phyloP scores from a whole-genome alignment of 257 asterid species.

The Linaria vulgaris region DNA sequence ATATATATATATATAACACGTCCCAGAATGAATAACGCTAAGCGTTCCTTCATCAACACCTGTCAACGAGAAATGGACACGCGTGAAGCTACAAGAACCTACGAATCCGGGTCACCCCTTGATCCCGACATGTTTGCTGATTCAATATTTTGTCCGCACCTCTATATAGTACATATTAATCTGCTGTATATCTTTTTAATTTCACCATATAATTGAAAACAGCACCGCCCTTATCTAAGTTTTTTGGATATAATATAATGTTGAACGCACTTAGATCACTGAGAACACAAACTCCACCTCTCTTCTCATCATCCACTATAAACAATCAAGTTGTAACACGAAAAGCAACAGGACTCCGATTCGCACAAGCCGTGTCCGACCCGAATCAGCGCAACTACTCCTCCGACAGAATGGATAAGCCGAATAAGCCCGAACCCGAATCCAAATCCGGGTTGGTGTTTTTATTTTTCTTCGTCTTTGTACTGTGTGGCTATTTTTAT shows the following conservation, averaged over 20 bases:
- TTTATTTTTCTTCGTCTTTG: not conserved
- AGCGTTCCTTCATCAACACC: not conserved
- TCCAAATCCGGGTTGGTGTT: slow-evolving; percentile 22
- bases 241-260: slow-evolving; percentile 29
- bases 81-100: slow-evolving; percentile 24
- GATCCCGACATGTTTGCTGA: slow-evolving; percentile 3
- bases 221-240: no score
- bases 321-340: not conserved
- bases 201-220: no score
- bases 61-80: slow-evolving; percentile 20
- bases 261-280: slow-evolving; percentile 29
- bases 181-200: no score
- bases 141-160: slow-evolving; percentile 4
- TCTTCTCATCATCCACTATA: slow-evolving; percentile 14
- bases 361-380: slow-evolving; percentile 22
- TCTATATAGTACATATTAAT: not conserved
- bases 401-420: slow-evolving; percentile 21
- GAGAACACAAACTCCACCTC: slow-evolving; percentile 20
- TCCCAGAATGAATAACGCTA: not conserved
- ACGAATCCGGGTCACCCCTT: not conserved
- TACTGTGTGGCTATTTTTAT: not conserved
- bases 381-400: slow-evolving; percentile 15
- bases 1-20: no score
- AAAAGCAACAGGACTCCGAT: slow-evolving; percentile 27
- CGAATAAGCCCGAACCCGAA: slow-evolving; percentile 16